phyloP scores from a whole-genome alignment of 2,329 filamentous ascomycete species.

The Fusarium tricinctum region DNA sequence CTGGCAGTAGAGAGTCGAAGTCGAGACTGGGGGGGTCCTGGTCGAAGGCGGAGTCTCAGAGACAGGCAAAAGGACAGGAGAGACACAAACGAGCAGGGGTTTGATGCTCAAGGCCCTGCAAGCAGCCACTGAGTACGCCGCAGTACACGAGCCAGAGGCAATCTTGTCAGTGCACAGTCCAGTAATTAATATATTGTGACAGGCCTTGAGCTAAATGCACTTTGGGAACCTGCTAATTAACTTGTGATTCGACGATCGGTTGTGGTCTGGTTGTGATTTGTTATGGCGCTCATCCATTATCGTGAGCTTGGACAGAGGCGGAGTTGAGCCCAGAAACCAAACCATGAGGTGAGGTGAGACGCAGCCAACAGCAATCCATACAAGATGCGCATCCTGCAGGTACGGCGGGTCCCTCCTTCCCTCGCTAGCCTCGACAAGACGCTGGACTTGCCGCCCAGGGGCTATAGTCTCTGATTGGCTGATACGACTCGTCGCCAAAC shows the following conservation, averaged over 20 bases:
- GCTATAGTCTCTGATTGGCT: constrained; percentile 34
- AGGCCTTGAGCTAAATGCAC: not conserved
- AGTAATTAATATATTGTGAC: not conserved
- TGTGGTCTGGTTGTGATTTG: constrained; percentile 5
- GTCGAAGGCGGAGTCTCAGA: constrained; percentile 44
- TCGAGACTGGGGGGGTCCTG: constrained; percentile 18
- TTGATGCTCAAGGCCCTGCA: constrained; percentile 36
- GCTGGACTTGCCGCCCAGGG: constrained; percentile 40
- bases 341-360: constrained; percentile 13
- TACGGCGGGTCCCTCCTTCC: constrained; percentile 29
- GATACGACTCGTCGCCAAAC: constrained; percentile 36
- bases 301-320: constrained; percentile 36
- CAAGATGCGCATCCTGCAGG: constrained; percentile 31
- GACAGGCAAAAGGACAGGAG: constrained; percentile 33
- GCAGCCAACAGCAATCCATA: constrained; percentile 33
- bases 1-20: constrained; percentile 24
- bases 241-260: constrained; percentile 27
- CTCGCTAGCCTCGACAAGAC: constrained; percentile 18
- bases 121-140: constrained; percentile 34
- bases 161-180: constrained; percentile 23
- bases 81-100: constrained; percentile 42
- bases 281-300: constrained; percentile 11
- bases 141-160: constrained; percentile 26
- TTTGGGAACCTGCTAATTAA: not conserved
- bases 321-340: constrained; percentile 33